phyloP scores from a whole-genome alignment of 2,329 filamentous ascomycete genomes.

The Fusarium dimerum region DNA sequence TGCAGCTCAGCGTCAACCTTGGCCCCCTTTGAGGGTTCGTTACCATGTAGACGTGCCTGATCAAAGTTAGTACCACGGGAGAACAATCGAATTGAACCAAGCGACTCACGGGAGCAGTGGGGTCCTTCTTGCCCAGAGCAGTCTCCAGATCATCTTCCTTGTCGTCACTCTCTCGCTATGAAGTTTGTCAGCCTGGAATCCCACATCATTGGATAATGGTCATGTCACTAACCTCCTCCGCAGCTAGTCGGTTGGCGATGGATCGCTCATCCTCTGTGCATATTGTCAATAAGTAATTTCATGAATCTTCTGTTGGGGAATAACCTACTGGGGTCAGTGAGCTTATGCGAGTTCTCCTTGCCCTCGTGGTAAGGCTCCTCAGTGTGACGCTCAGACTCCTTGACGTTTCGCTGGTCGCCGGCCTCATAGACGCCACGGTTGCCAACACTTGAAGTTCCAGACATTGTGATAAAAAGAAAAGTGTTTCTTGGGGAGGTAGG shows the following conservation, averaged over 20 bases:
- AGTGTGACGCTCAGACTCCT: slow-evolving; percentile 51
- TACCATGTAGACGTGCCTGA: slow-evolving; percentile 67
- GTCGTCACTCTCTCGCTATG: slow-evolving; percentile 36
- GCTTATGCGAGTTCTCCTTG: slow-evolving; percentile 65
- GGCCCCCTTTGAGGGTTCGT: slow-evolving; percentile 71
- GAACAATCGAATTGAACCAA: not conserved
- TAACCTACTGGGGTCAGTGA: slow-evolving; percentile 69
- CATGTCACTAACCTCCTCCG: slow-evolving; percentile 52
- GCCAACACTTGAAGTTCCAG: slow-evolving; percentile 65
- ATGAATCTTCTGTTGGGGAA: not conserved
- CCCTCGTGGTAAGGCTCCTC: slow-evolving; percentile 71
- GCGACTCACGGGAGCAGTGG: slow-evolving; percentile 55
- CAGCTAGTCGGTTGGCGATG: slow-evolving; percentile 70
- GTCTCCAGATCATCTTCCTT: slow-evolving; percentile 47
- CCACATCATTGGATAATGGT: not conserved
- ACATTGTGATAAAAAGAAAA: slow-evolving; percentile 29
- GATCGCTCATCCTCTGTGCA: slow-evolving; percentile 66
- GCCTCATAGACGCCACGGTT: slow-evolving; percentile 68
- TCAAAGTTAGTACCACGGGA: slow-evolving; percentile 3
- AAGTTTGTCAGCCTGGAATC: not conserved
- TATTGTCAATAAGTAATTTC: slow-evolving; percentile 14
- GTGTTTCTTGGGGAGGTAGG: not conserved
- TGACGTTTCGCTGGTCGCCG: slow-evolving; percentile 71
- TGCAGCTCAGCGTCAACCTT: slow-evolving; percentile 70
- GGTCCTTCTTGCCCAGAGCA: slow-evolving; percentile 54